Base-by-base conservation (phyloP, 495 filamentous ascomycete genomes). In the Penicillium coprophilum region DNA sequence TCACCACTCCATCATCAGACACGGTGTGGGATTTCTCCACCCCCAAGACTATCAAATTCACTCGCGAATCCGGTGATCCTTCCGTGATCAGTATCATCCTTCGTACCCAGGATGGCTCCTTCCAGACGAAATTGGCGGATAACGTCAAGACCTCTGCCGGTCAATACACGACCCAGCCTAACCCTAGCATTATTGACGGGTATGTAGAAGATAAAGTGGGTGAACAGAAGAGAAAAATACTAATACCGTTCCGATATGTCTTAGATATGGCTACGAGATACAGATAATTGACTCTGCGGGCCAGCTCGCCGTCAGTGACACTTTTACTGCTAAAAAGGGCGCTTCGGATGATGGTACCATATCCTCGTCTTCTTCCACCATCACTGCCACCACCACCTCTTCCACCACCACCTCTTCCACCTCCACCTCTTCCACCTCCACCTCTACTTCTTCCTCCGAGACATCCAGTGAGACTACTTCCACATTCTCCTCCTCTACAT, bases 81-180 rank as follows among this genome's bases (percentile, higher is more conserved):
- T 30, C 48, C 4, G 48, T 50, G 17, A 19, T 50, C 48, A 50
- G 48, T 21, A 60, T 60, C 40, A 60, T 60, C 41, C 57, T 60
- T 47, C 46, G 53, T 51, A 60, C 11, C 41, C 31, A 56, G 40
- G 57, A 60, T 60, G 57, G 57, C 46, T 56, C 52, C 40, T 60
- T 56, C 52, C 57, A 60, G 53, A 60, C 53, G 24, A 60, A 60
- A 56, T 47, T 60, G 39, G 57, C 52, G 32, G 57, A 60, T 47
- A 60, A 60, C 40, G 57, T 60, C 52, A 60, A 60, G 46, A 60
- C 57, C 19, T 60, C 57, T 41, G 40, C 41, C 2, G 57, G 57
- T 41, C 52, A 60, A 60, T 60, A 60, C 31, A 60, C 52, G 27
- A 60, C 57, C 21, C 48, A 50, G 48, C 34, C 57, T 38, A 50